Evolutionary conservation across 2,329 filamentous ascomycete genomes (phyloP).

Genomic region (Xylariaceae sp.): DNA sequence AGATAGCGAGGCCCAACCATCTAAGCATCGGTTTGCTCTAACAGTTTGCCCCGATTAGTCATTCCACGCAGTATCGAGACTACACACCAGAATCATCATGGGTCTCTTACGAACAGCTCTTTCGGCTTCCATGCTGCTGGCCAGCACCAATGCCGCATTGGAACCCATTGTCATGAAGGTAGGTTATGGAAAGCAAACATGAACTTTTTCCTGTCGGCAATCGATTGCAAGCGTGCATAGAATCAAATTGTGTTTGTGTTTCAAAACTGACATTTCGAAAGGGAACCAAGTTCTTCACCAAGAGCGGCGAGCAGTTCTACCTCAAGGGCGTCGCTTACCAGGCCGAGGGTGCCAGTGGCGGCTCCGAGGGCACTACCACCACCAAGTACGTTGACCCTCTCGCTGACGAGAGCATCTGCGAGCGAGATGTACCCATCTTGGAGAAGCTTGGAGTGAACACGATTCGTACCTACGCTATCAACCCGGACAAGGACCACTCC

Average conservation of each 20-base stretch:
- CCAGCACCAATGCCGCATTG: constrained; percentile 25
- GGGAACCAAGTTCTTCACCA: constrained; percentile 63
- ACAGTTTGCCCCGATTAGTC: too few relatives aligned
- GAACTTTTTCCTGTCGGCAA: not conserved
- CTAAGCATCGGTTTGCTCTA: too few relatives aligned
- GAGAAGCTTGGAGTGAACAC: constrained; percentile 67
- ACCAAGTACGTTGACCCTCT: constrained; percentile 65
- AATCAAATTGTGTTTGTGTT: not conserved
- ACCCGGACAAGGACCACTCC: constrained; percentile 64
- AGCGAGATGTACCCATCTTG: constrained; percentile 69
- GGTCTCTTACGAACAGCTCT: constrained; percentile 30
- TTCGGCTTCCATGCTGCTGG: constrained; percentile 28
- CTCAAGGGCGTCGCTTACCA: constrained; percentile 79
- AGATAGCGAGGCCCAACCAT: too few relatives aligned
- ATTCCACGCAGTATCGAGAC: too few relatives aligned
- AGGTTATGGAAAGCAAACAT: constrained; percentile 10
- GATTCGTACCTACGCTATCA: constrained; percentile 75
- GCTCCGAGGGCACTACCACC: constrained; percentile 37
- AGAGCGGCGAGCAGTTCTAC: constrained; percentile 52
- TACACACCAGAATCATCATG: constrained; percentile 16
- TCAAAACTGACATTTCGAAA: constrained; percentile 12
- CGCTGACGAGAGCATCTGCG: constrained; percentile 58
- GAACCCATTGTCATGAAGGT: constrained; percentile 35
- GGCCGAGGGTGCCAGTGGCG: constrained; percentile 51
- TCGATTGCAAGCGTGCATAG: too few relatives aligned